Evolutionary conservation across 768 basidiomycete genomes (phyloP), one percentile per base, ranked within the genome.

Genomic region (Dacryopinax primogenitus): DNA sequence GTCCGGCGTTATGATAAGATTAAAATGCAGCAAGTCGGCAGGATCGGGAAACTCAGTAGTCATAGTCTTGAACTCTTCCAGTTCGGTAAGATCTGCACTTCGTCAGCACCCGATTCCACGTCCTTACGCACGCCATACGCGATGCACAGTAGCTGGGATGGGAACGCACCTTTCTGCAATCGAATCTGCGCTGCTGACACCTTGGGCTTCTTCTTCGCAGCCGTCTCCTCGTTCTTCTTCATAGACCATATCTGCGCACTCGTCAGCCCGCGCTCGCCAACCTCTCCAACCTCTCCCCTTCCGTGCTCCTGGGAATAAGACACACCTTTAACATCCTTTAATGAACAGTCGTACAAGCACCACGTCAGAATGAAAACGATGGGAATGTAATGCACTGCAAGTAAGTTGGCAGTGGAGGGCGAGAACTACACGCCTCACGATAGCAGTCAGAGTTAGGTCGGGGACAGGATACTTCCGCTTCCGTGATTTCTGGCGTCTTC

Each of bases 181-280:
- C 96, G 84, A 75, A 99, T 90, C 77, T 97, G 94, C 32, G 96
- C 96, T 16, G 96, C 95, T 72, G 90, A 92, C 47, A 92, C 96
- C 84, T 95, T 97, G 45, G 96, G 96, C 82, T 88, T 91, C 85
- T 86, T 95, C 88, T 92, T 97, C 4, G 91, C 87, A 64, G 93
- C 92, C 65, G 90, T 90, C 73, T 98, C 92, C 80, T 97, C 92
- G 72, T 87, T 90, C 86, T 98, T 98, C 86, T 98, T 98, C 88
- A 99, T 92, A 70, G 87, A 91, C 88, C 96, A 97, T 72, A 99
- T 97, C 96, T 99, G 69, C 26, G 32, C 23, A 62, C 12, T n/a
- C 37, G 35, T 37, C 36, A 37, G 9, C 36, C 36, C 18, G 11
- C n/a, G n/a, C 9, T 37, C 41, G 18, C 18, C 41, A 44, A 23